Percentiles rank a stretch among this genome's conserved stretches.
phyloP scores from a whole-genome alignment of 2,329 filamentous ascomycete genomes.

The Calonectria honghensis region DNA sequence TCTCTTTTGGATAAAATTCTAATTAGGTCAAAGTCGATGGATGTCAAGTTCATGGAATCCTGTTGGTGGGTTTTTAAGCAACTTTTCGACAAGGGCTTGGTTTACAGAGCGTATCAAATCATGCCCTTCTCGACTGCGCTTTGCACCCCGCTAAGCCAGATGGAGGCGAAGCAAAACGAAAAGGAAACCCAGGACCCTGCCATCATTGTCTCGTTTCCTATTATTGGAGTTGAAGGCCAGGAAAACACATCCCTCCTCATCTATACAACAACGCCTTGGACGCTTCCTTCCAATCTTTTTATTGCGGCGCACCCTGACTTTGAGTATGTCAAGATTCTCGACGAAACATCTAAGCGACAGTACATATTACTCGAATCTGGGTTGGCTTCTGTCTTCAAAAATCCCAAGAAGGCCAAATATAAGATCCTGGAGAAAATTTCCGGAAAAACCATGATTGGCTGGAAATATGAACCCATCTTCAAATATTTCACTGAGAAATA shows the following conservation, averaged over 20 bases:
- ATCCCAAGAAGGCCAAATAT: constrained; percentile 95
- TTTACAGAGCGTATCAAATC: constrained; percentile 92
- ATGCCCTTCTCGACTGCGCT: constrained; percentile 97
- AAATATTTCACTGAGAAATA: constrained; percentile 93
- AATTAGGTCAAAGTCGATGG: constrained; percentile 80
- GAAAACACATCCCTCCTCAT: constrained; percentile 82
- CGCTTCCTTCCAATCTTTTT: constrained; percentile 86
- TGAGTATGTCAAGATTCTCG: constrained; percentile 89
- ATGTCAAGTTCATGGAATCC: constrained; percentile 94
- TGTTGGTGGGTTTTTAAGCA: constrained; percentile 98
- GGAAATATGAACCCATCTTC: constrained; percentile 92
- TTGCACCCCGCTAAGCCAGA: constrained; percentile 92
- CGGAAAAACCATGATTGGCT: constrained; percentile 89
- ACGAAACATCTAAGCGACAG: constrained; percentile 87
- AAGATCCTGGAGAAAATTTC: constrained; percentile 86
- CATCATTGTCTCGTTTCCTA: constrained; percentile 90
- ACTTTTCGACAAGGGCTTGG: constrained; percentile 89
- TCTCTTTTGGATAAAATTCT: constrained; percentile 25
- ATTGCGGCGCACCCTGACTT: constrained; percentile 88
- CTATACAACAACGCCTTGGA: constrained; percentile 94
- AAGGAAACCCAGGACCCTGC: constrained; percentile 94
- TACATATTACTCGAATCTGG: constrained; percentile 85
- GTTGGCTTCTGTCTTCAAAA: constrained; percentile 90
- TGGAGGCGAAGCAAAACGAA: constrained; percentile 96
- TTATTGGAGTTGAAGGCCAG: constrained; percentile 79